Conservation (phyloP, 2,329 filamentous ascomycete genomes). For the Fusarium sp. region DNA sequence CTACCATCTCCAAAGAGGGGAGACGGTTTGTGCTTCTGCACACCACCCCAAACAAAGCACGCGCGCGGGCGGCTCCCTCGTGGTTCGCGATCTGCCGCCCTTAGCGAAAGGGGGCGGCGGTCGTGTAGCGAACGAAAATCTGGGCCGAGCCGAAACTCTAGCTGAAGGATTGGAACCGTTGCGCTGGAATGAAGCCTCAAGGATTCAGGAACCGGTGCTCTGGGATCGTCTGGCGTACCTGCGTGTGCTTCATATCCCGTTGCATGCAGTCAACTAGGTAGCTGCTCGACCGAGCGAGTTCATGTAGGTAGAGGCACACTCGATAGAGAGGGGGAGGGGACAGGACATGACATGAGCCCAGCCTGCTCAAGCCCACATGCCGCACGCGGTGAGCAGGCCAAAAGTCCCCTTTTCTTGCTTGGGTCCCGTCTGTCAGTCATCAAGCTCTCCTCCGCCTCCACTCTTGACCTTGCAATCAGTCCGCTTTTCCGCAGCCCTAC, state of each 20-base stretch:
- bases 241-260: not conserved
- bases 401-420: slow-evolving; percentile 5
- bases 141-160: not conserved
- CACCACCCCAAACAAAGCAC: not conserved
- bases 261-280: not conserved
- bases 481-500: slow-evolving; percentile 34
- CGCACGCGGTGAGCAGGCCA: not conserved
- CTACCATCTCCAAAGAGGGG: not conserved
- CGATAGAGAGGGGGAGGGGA: not conserved
- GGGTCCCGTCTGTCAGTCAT: not conserved
- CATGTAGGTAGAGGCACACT: not conserved
- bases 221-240: not conserved
- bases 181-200: not conserved
- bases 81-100: slow-evolving; percentile 7
- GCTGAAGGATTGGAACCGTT: not conserved
- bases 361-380: not conserved
- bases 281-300: not conserved
- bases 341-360: not conserved
- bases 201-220: not conserved
- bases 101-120: not conserved
- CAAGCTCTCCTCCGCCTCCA: slow-evolving; percentile 22
- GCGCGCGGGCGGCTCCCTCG: slow-evolving; percentile 5
- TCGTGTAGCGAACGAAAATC: not conserved
- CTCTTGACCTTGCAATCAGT: slow-evolving; percentile 15
- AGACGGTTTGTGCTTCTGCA: not conserved